Evolutionary conservation across 345 rosid genomes (phyloP).

Genomic region (Acer negundo): DNA sequence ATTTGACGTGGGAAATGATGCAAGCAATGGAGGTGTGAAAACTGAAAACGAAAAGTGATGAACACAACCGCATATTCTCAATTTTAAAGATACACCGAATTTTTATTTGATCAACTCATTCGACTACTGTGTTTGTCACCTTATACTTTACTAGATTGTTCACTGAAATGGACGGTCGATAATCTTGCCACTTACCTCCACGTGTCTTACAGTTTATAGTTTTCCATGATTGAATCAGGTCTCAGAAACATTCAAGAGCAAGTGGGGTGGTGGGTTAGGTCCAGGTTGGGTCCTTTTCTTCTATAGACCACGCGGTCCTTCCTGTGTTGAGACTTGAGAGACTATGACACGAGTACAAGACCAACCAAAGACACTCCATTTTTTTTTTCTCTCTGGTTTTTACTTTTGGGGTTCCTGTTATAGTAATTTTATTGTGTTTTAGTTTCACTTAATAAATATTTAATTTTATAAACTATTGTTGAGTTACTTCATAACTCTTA

Average conservation of each 20-base stretch:
- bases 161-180: not conserved
- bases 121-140: not conserved
- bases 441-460: not conserved
- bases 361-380: not conserved
- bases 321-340: not conserved
- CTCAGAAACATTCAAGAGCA: not conserved
- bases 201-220: not conserved
- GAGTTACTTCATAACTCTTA: too few species aligned
- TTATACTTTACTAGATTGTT: not conserved
- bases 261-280: not conserved
- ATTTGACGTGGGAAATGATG: constrained; percentile 20
- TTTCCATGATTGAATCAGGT: not conserved
- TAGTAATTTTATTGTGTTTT: not conserved
- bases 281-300: too few species aligned
- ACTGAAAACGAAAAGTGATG: too few species aligned
- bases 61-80: not conserved
- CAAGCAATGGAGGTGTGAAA: not conserved
- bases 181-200: not conserved
- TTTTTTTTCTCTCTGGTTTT: not conserved
- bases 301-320: not conserved
- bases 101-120: too few species aligned
- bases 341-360: not conserved
- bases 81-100: too few species aligned
- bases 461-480: too few species aligned
- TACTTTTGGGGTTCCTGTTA: not conserved